Evolutionary conservation across 345 rosid species (phyloP).

Genomic region (Chamaenerion angustifolium): DNA sequence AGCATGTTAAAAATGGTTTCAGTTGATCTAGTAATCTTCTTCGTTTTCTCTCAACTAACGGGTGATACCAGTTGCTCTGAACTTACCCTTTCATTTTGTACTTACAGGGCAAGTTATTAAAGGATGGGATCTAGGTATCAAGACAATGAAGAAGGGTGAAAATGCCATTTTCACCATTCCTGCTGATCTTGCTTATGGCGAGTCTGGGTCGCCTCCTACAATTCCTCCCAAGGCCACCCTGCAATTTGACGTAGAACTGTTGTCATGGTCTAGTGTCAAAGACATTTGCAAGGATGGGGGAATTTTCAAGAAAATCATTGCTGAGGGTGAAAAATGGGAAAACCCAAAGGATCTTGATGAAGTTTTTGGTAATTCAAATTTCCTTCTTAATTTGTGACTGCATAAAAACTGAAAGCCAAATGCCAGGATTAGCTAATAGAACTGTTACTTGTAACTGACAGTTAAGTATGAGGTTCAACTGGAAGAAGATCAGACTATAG

Average conservation of each 20-base stretch:
- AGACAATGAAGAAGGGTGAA: conserved; percentile 94
- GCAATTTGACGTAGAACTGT: conserved; percentile 68
- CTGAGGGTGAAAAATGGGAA: conserved; percentile 16
- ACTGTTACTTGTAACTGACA: conserved; percentile 16
- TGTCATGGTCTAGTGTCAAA: conserved; percentile 21
- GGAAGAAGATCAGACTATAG: conserved; percentile 61
- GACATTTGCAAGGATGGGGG: conserved; percentile 21
- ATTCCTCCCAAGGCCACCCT: conserved; percentile 86
- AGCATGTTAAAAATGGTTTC: too few species aligned
- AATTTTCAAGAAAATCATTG: conserved; percentile 12
- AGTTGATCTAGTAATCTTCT: background rate
- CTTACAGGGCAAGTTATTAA: conserved; percentile 73
- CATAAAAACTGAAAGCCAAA: background rate
- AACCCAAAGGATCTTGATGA: conserved; percentile 19
- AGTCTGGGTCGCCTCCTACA: conserved; percentile 75
- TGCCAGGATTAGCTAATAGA: background rate
- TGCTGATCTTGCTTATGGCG: conserved; percentile 71
- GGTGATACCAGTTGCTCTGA: background rate
- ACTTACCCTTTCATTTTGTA: background rate
- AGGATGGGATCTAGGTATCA: conserved; percentile 96
- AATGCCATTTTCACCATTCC: conserved; percentile 83
- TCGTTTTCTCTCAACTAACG: background rate
- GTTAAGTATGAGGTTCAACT: conserved; percentile 65
- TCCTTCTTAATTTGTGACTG: background rate
- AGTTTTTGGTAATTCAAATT: conserved; percentile 10